Evolutionary conservation across 2,329 filamentous ascomycete genomes (phyloP), one percentile per base, ranked within the genome.

Genomic region (Pezicula radicicola): DNA sequence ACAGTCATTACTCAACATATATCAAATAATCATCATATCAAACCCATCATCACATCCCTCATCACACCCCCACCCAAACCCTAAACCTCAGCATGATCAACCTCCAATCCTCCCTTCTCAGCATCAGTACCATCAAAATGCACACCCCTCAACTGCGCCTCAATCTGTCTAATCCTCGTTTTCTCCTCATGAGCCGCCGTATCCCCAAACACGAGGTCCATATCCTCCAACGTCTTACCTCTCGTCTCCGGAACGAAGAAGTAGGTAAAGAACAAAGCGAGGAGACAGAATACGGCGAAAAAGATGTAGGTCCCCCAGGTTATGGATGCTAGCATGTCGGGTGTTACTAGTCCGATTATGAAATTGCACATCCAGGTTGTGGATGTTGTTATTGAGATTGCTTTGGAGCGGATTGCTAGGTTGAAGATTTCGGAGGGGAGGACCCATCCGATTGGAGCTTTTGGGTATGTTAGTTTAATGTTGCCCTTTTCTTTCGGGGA

Each of bases 281-380:
- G 58, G 2, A 76, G 57, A 55, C 75, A 79, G 57, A 81, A 80
- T 3, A 73, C 68, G 0, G 76, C 78, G 55, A 85, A 86, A 70
- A 86, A 85, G 43, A 83, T 73, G 56, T 84, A 85, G 10, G 77
- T 77, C 9, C 77, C 77, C 63, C 70, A 80, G 3, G 66, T 68
- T 6, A 73, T 78, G 15, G 75, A 73, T 43, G 78, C 69, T 4
- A 87, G 72, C 57, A 87, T 76, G 4, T 75, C 75, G 0, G 79
- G 81, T 0, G 78, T 81, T 19, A 80, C 77, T n/a, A 81, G 70
- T 15, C 79, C 77, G 53, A 65, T 61, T 41, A 65, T 74, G 35
- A 84, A 84, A 60, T 85, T 84, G 63, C 76, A 80, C 19, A 81
- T 65, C 74, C 81, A 85, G 52, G 77, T 83, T 19, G 75, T 75